Percentiles rank a stretch among this genome's conserved stretches.
These are phyloP conservation scores for Gyrodon lividus DNA, from an alignment of 768 basidiomycete genomes.

Conservation along the genomic window DNA sequence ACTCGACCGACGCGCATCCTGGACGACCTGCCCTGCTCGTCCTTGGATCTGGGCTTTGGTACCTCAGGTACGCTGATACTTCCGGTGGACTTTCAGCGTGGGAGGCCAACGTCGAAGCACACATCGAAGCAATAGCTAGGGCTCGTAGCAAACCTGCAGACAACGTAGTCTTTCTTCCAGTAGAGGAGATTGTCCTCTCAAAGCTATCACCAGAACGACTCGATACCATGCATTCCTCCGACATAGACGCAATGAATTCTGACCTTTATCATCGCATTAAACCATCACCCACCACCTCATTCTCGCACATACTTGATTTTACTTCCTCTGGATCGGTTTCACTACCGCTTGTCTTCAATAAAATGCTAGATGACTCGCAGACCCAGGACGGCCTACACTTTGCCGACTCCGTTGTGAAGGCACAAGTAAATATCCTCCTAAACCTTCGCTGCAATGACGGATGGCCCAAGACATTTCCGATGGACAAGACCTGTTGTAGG, in stretches of 20 bases:
- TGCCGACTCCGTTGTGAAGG: constrained; percentile 53
- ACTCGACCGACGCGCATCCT: constrained; percentile 4
- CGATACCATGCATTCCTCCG: constrained; percentile 66
- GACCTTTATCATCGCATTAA: constrained; percentile 71
- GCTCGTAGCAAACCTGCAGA: constrained; percentile 54
- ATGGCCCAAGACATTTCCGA: constrained; percentile 59
- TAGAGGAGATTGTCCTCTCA: constrained; percentile 65
- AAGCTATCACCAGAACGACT: constrained; percentile 67
- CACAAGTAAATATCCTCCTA: constrained; percentile 75
- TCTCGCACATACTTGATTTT: constrained; percentile 27
- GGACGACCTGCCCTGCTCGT: constrained; percentile 66
- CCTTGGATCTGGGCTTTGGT: constrained; percentile 87
- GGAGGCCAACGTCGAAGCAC: constrained; percentile 69
- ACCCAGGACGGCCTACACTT: constrained; percentile 89
- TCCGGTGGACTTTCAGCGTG: constrained; percentile 79
- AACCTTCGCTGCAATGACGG: constrained; percentile 79
- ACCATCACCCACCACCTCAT: constrained; percentile 30
- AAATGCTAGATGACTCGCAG: constrained; percentile 67
- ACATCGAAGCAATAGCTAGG: constrained; percentile 50
- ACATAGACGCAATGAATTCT: constrained; percentile 91
- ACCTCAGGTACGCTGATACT: constrained; percentile 67
- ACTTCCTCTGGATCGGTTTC: constrained; percentile 40
- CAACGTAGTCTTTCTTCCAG: constrained; percentile 72
- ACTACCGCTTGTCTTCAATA: constrained; percentile 78
- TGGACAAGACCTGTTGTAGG: constrained; percentile 80